These are phyloP conservation scores for Ilyonectria destructans DNA, from an alignment of 2,329 filamentous ascomycete genomes.

Conservation along the genomic window DNA sequence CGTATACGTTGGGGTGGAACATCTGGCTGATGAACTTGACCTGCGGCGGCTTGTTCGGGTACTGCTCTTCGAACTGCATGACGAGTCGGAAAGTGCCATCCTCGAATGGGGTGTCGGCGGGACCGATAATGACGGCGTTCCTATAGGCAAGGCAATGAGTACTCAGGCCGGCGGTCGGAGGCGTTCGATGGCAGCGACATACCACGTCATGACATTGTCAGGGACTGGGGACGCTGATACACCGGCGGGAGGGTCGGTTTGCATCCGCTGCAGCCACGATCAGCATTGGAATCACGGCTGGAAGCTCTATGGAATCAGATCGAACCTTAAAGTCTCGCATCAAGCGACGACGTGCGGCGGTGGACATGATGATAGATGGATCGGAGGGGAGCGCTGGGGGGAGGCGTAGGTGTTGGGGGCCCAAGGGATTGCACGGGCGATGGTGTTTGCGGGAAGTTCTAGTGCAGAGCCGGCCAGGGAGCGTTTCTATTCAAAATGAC, in stretches of 20 bases:
- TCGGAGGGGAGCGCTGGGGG: conserved; percentile 13
- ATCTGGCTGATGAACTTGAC: conserved; percentile 99
- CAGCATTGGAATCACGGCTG: conserved; percentile 21
- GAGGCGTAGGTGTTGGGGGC: conserved; percentile 22
- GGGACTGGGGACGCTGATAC: conserved; percentile 97
- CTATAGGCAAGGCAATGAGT: conserved; percentile 63
- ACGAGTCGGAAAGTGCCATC: conserved; percentile 98
- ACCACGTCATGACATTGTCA: conserved; percentile 98
- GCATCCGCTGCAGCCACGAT: conserved; percentile 83
- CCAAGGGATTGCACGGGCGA: not conserved
- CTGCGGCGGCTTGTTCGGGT: conserved; percentile 96
- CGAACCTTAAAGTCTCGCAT: conserved; percentile 99
- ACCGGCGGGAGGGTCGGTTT: conserved; percentile 96
- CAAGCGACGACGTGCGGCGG: conserved; percentile 92
- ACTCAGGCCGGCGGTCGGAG: conserved; percentile 11
- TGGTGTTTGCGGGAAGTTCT: conserved; percentile 7
- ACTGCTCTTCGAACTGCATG: conserved; percentile 99
- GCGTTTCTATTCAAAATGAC: conserved; percentile 5
- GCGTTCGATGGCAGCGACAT: conserved; percentile 52
- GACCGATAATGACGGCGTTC: conserved; percentile 99
- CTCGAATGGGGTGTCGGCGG: conserved; percentile 97
- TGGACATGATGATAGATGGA: conserved; percentile 74
- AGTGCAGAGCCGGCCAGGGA: not conserved
- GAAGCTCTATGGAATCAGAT: conserved; percentile 30
- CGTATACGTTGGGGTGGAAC: conserved; percentile 99